Evolutionary conservation across 1,284 basidiomycete species (phyloP), one percentile per base, ranked within the genome.

Genomic region (Tetrapyrgos nigripes): DNA sequence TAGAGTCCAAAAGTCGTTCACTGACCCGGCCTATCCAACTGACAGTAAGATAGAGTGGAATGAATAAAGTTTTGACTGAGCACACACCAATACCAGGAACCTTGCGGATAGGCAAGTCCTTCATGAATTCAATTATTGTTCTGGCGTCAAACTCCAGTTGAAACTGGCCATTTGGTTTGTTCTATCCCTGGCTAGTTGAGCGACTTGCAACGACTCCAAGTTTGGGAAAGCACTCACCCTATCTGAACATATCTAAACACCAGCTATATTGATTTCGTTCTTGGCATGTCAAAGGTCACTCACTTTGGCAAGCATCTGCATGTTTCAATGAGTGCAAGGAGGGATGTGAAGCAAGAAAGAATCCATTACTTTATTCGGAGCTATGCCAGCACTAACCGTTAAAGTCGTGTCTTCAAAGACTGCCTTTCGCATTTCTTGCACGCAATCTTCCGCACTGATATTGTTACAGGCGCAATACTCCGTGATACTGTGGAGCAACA

Each of bases 131-230:
- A 44, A 82, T 82, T 64, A 97, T 89, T 1, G 82, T 79, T 23
- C 86, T 72, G 1, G 82, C 72, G 47, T 91, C 81, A 68, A 91
- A 93, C 3, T 86, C 76, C 33, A 97, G 82, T 65, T 86, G 83
- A 66, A 86, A 97, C 72, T 96, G 93, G 1, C 95, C 96, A 69
- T 97, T 93, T 0, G 96, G 96, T 76, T 98, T 98, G 74, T 97
- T 97, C 88, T 92, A 63, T 47, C 52, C 37, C 14, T 4, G 35
- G 35, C 29, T 37, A 13, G 17, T 10, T 24, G 9, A 4, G 8
- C 23, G n/a, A 17, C 27, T 8, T 10, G 17, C 3, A 19, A 24
- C 14, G 23, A 27, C 17, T 10, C 24, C 9, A 13, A 33, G 31
- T 35, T 8, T 44, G 9, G 28, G 24, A 23, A 14, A 17, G 9